Evolutionary conservation across 495 filamentous ascomycete genomes (phyloP).

Genomic region (Aspergillus bertholletiae): DNA sequence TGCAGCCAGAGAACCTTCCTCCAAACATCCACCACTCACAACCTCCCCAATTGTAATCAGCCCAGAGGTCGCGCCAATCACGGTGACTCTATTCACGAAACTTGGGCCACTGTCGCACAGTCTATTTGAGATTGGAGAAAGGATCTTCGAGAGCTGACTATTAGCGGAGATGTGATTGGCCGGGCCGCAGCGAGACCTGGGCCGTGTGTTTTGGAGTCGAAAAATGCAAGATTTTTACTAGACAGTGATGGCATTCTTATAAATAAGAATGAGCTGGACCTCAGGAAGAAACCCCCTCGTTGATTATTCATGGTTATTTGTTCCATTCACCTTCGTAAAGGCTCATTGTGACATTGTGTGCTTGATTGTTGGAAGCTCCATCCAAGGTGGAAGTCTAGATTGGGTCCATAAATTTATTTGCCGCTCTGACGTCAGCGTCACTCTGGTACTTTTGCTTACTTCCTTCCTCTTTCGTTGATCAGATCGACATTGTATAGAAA

Average conservation of each 20-base stretch:
- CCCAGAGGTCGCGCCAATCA: background rate
- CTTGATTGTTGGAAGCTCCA: background rate
- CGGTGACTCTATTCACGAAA: background rate
- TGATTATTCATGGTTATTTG: too few relatives aligned
- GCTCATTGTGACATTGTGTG: background rate
- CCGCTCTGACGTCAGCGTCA: conserved; percentile 3
- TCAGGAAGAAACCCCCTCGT: too few relatives aligned
- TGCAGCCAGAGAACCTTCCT: background rate
- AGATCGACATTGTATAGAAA: too few relatives aligned
- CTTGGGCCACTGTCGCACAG: background rate
- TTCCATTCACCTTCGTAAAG: background rate
- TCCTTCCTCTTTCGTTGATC: background rate
- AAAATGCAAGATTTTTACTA: background rate
- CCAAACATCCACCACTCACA: background rate
- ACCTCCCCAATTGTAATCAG: background rate
- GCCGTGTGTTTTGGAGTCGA: background rate
- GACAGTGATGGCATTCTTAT: too few relatives aligned
- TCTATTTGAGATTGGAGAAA: background rate
- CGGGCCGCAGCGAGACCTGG: background rate
- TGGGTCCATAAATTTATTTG: background rate
- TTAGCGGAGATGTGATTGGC: conserved; percentile 11
- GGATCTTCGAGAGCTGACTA: conserved; percentile 12
- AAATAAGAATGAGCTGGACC: too few relatives aligned
- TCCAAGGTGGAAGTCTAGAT: background rate
- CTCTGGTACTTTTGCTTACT: background rate